Percentiles rank a stretch among this genome's conserved stretches.
Evolutionary conservation across 164 flowering plant species (phyloP).

Genomic region (Magnolia changhungtana): DNA sequence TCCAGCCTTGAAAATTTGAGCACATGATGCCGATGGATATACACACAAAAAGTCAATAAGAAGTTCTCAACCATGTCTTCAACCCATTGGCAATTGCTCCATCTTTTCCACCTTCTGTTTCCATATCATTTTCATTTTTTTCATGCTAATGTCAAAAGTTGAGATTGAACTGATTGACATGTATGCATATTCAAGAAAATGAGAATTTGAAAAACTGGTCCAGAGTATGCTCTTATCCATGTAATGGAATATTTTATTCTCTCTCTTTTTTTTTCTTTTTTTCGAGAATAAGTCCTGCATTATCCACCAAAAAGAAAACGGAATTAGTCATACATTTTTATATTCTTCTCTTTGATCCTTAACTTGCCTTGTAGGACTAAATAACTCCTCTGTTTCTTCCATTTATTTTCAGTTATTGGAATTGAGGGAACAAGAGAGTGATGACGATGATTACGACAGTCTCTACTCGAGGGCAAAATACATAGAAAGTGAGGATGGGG

Average conservation of each 20-base stretch:
- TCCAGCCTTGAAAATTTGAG: not conserved
- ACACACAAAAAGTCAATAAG: not conserved
- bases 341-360: not conserved
- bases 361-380: not conserved
- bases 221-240: not conserved
- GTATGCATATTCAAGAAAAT: not conserved
- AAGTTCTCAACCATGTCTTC: not conserved
- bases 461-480: constrained; percentile 55
- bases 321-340: not conserved
- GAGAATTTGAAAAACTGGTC: not conserved
- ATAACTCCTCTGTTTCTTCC: not conserved
- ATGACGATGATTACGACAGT: constrained; percentile 49
- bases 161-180: not conserved
- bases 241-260: not conserved
- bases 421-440: constrained; percentile 36
- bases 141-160: not conserved
- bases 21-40: not conserved
- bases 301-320: too few relatives aligned
- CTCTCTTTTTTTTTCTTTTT: too few relatives aligned
- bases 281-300: too few relatives aligned
- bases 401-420: constrained; percentile 34
- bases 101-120: not conserved
- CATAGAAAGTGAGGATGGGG: constrained; percentile 74
- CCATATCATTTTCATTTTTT: not conserved
- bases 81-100: not conserved